Base-by-base conservation (phyloP, 768 basidiomycete genomes). In the Butyriboletus loyo region DNA sequence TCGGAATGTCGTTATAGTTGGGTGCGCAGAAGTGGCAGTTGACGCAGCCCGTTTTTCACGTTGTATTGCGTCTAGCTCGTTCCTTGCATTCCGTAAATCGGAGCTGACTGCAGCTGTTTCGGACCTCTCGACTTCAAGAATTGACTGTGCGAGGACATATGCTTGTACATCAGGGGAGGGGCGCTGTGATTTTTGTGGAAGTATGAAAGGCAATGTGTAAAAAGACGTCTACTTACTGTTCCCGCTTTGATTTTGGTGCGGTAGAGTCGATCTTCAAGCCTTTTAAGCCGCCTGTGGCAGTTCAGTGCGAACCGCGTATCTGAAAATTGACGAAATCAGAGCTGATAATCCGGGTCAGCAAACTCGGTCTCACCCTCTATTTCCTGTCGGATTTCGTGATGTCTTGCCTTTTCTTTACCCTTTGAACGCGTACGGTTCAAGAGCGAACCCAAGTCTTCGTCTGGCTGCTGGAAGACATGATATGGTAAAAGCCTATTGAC, bases 401-500 rank as follows among this genome's bases (percentile, higher is more conserved):
- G 66, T 14, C 66, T 74, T 4, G 80, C 85, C 59, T 80, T 88
- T 52, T 74, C 77, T 64, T 89, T 89, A 13, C 85, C 84, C 65
- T 88, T 88, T 44, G 65, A 57, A n/a, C 48, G 55, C 24, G 27
- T 63, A 5, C 45, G 47, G 21, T 51, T 36, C 41, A 58, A 7
- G 30, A 74, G 63, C 27, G 60, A 30, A 31, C 71, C 66, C 57
- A 89, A 58, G 57, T 92, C 90, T 40, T 86, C 84, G 51, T 69
- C 70, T 0, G 89, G 89, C 53, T 89, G 86, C 56, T 86, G 86
- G 57, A 85, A 89, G 45, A 92, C 69, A 62, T 92, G 90, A 60
- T 89, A 92, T 0, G 90, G 89, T 21, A 92, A 73, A 21, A 92
- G 74, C 45, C 89, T 79, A n/a, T 80, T 77, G 22, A 90, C 75